Percentiles rank a stretch among this genome's conserved stretches.
Conservation (phyloP, 2,329 filamentous ascomycete genomes). For the Thielaviopsis euricoi region DNA sequence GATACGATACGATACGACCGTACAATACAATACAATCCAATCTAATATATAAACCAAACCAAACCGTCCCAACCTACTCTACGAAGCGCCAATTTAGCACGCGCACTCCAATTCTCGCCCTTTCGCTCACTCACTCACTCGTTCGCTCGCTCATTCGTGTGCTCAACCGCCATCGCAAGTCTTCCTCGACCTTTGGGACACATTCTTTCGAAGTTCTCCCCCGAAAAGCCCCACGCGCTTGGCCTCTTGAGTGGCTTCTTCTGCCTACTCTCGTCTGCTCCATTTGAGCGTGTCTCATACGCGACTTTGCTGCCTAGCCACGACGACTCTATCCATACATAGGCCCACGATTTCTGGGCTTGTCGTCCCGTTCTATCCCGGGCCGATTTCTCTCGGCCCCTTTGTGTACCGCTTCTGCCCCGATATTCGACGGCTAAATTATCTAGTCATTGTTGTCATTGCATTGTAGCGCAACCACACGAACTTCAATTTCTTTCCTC, state of each 20-base stretch:
- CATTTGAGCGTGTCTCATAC: not conserved
- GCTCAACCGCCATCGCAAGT: not conserved
- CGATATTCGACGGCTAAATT: not conserved
- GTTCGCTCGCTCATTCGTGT: too few relatives aligned
- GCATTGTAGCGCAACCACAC: not conserved
- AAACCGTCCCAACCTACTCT: not conserved
- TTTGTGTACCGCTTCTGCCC: not conserved
- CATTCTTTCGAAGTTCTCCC: not conserved
- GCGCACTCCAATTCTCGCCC: not conserved
- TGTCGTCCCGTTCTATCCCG: not conserved
- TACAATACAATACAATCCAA: not conserved
- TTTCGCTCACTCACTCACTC: not conserved
- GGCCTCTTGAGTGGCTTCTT: not conserved
- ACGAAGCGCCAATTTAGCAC: not conserved
- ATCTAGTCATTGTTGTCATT: not conserved
- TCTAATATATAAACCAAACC: not conserved
- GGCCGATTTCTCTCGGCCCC: not conserved
- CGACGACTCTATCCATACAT: not conserved
- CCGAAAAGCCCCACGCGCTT: not conserved
- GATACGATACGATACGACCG: not conserved
- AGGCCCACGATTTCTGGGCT: not conserved
- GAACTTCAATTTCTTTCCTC: not conserved
- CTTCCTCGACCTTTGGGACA: not conserved
- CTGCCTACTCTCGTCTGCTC: not conserved
- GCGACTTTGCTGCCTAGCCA: not conserved